Percentiles rank a stretch among this genome's conserved stretches.
phyloP scores from a whole-genome alignment of 495 filamentous ascomycete genomes.

The Penicillium crystallinum region DNA sequence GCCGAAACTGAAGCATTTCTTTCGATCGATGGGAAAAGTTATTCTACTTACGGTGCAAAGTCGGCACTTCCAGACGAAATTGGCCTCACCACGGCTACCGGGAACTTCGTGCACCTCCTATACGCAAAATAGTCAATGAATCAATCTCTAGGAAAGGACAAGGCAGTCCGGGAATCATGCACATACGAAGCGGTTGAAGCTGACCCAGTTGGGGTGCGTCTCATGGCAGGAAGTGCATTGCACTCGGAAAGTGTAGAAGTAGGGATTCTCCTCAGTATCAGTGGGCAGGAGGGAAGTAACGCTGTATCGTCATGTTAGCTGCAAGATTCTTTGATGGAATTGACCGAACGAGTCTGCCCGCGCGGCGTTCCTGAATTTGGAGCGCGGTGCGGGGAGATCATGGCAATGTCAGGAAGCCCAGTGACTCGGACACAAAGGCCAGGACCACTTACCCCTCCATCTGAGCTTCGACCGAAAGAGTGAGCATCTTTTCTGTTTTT shows the following conservation, averaged over 20 bases:
- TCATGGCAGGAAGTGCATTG: constrained; percentile 95
- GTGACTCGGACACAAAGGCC: background rate
- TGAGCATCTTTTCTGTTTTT: constrained; percentile 62
- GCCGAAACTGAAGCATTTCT: background rate
- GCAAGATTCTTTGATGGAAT: background rate
- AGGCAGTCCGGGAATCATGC: background rate
- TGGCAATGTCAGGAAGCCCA: background rate
- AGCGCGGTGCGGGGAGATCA: background rate
- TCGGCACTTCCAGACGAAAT: constrained; percentile 97
- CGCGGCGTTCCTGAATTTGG: background rate
- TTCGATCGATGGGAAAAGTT: background rate
- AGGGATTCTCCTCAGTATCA: constrained; percentile 73
- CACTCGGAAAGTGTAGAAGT: constrained; percentile 95
- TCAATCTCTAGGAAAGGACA: background rate
- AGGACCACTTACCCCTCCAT: constrained; percentile 56
- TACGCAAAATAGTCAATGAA: background rate
- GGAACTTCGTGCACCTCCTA: constrained; percentile 84
- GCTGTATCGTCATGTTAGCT: constrained; percentile 41
- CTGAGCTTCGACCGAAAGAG: constrained; percentile 73
- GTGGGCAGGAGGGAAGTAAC: constrained; percentile 83
- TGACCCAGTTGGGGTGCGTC: constrained; percentile 80
- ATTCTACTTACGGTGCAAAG: constrained; percentile 64
- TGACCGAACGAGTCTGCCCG: background rate
- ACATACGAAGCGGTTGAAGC: constrained; percentile 83
- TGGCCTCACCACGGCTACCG: constrained; percentile 88